Evolutionary conservation across 495 filamentous ascomycete species (phyloP).

Genomic region (Aspergillus steynii): DNA sequence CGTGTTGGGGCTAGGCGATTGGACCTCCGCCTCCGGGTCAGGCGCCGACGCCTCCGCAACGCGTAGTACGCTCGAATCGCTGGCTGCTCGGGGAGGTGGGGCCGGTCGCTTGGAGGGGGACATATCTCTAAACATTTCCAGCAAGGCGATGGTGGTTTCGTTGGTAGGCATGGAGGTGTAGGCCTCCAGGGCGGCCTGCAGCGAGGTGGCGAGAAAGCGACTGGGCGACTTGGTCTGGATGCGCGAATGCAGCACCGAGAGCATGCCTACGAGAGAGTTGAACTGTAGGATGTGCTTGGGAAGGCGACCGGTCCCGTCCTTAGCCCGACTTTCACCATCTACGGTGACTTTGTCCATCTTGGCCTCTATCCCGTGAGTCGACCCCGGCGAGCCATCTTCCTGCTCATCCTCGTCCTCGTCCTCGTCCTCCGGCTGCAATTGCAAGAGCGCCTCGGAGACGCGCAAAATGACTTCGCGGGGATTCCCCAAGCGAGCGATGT

Average conservation of each 20-base stretch:
- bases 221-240: constrained; percentile 91
- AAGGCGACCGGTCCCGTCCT: constrained; percentile 13
- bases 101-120: constrained; percentile 72
- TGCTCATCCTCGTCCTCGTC: constrained; percentile 42
- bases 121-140: constrained; percentile 73
- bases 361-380: background rate
- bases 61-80: constrained; percentile 44
- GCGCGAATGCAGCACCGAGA: constrained; percentile 80
- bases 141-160: constrained; percentile 70
- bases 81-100: constrained; percentile 68
- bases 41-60: constrained; percentile 59
- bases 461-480: constrained; percentile 92
- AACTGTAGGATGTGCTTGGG: constrained; percentile 57
- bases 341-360: constrained; percentile 6
- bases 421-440: constrained; percentile 55
- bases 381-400: background rate
- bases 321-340: constrained; percentile 8
- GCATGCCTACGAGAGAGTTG: constrained; percentile 73
- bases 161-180: constrained; percentile 59
- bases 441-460: constrained; percentile 70
- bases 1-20: constrained; percentile 47
- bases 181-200: constrained; percentile 71
- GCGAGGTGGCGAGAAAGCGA: constrained; percentile 86
- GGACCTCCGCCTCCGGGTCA: constrained; percentile 74
- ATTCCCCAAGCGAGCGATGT: constrained; percentile 81